Conservation (phyloP, 768 basidiomycete species). For the Amylocystis lapponica region DNA sequence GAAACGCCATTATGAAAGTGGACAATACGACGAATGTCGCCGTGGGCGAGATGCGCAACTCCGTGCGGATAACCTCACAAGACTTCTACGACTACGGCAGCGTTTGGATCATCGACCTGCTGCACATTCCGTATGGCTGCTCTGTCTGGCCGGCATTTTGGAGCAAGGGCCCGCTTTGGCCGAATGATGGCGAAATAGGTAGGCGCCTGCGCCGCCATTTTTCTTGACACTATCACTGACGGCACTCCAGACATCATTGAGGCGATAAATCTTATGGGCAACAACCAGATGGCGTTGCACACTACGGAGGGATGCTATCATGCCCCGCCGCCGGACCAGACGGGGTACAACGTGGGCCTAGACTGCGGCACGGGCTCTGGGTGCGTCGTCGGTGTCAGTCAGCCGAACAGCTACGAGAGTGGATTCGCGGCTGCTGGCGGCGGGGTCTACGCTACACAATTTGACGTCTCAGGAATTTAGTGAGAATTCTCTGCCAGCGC, state of each 20-base stretch:
- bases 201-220: not conserved
- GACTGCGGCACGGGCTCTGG: constrained; percentile 33
- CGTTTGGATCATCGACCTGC: constrained; percentile 40
- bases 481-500: constrained; percentile 18
- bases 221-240: not conserved
- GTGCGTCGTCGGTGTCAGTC: constrained; percentile 28
- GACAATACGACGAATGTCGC: constrained; percentile 61
- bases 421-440: constrained; percentile 46
- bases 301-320: constrained; percentile 36
- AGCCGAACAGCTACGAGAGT: constrained; percentile 34
- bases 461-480: constrained; percentile 52
- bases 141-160: constrained; percentile 42
- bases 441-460: constrained; percentile 65
- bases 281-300: constrained; percentile 57
- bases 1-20: constrained; percentile 67
- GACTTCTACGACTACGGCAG: constrained; percentile 39
- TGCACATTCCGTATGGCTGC: constrained; percentile 54
- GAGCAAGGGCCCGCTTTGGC: constrained; percentile 35
- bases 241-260: constrained; percentile 52
- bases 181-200: constrained; percentile 34
- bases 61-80: constrained; percentile 49
- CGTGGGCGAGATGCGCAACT: constrained; percentile 47
- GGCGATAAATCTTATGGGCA: constrained; percentile 43
- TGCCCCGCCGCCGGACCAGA: constrained; percentile 22
- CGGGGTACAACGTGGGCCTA: constrained; percentile 24